Conservation (phyloP, 768 basidiomycete species). For the Lentinus tigrinus region DNA sequence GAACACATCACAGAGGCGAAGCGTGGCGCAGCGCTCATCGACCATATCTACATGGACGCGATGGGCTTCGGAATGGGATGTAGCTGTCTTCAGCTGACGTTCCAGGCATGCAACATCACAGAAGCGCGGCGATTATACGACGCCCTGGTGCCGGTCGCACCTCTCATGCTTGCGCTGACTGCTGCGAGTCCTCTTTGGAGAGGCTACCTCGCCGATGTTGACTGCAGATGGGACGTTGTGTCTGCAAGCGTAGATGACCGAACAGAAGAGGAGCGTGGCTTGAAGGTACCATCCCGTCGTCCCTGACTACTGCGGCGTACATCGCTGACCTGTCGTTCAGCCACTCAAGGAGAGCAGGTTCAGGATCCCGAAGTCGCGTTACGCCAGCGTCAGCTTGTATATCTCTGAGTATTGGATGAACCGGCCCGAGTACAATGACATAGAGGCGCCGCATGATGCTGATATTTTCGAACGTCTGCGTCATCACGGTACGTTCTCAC, state of each 20-base stretch:
- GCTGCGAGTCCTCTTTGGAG: slow-evolving; percentile 95
- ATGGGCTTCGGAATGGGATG: slow-evolving; percentile 99
- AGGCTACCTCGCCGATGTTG: slow-evolving; percentile 93
- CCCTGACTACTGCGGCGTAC: slow-evolving; percentile 8
- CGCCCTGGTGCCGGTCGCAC: slow-evolving; percentile 91
- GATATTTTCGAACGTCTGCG: slow-evolving; percentile 70
- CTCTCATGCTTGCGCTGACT: slow-evolving; percentile 91
- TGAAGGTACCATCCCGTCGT: slow-evolving; percentile 52
- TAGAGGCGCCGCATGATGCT: slow-evolving; percentile 73
- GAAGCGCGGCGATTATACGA: slow-evolving; percentile 95
- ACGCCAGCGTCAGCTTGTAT: slow-evolving; percentile 94
- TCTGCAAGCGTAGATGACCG: slow-evolving; percentile 98
- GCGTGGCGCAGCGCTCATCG: slow-evolving; percentile 79
- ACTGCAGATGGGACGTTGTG: slow-evolving; percentile 98
- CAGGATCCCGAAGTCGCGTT: slow-evolving; percentile 92
- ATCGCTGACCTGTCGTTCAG: slow-evolving; percentile 37
- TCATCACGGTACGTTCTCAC: slow-evolving; percentile 60
- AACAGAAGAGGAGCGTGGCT: slow-evolving; percentile 90
- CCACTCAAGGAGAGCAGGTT: slow-evolving; percentile 74
- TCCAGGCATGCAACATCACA: slow-evolving; percentile 92
- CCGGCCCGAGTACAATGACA: slow-evolving; percentile 94
- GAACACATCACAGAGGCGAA: slow-evolving; percentile 64
- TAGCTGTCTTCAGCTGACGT: slow-evolving; percentile 95
- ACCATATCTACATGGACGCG: slow-evolving; percentile 97
- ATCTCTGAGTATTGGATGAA: slow-evolving; percentile 86